These are phyloP conservation scores for Aspergillus incahuasiensis DNA, from an alignment of 495 filamentous ascomycete species.

Conservation along the genomic window DNA sequence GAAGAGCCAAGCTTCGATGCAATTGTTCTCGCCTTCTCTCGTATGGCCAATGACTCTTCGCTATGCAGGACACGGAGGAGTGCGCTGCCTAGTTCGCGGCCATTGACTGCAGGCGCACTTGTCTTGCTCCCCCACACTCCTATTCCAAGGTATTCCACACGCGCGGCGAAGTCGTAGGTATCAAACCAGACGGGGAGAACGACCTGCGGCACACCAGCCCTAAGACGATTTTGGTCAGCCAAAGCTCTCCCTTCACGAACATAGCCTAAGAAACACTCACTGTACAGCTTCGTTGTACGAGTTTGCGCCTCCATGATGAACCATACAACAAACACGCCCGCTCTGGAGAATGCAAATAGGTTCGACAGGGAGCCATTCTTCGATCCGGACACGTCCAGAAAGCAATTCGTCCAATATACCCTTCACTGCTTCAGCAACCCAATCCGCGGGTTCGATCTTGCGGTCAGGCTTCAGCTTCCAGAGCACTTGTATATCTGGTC, in stretches of 20 bases:
- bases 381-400: constrained; percentile 22
- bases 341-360: constrained; percentile 32
- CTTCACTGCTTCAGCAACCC: background rate
- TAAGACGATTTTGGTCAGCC: constrained; percentile 11
- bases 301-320: constrained; percentile 44
- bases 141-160: constrained; percentile 35
- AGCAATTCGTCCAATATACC: background rate
- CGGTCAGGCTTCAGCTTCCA: constrained; percentile 35
- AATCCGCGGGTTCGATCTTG: background rate
- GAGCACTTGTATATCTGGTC: constrained; percentile 31
- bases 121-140: constrained; percentile 36
- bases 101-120: constrained; percentile 15
- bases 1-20: constrained; percentile 8
- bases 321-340: constrained; percentile 32
- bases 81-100: constrained; percentile 17
- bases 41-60: constrained; percentile 6
- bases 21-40: constrained; percentile 13
- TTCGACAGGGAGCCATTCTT: constrained; percentile 35
- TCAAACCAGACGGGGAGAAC: constrained; percentile 42
- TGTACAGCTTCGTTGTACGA: constrained; percentile 39
- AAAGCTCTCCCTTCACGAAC: background rate
- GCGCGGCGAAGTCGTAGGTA: constrained; percentile 36
- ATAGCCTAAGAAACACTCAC: constrained; percentile 15
- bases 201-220: constrained; percentile 40
- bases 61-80: constrained; percentile 17